phyloP scores from a whole-genome alignment of 2,329 filamentous ascomycete genomes.

The Penicillium expansum region DNA sequence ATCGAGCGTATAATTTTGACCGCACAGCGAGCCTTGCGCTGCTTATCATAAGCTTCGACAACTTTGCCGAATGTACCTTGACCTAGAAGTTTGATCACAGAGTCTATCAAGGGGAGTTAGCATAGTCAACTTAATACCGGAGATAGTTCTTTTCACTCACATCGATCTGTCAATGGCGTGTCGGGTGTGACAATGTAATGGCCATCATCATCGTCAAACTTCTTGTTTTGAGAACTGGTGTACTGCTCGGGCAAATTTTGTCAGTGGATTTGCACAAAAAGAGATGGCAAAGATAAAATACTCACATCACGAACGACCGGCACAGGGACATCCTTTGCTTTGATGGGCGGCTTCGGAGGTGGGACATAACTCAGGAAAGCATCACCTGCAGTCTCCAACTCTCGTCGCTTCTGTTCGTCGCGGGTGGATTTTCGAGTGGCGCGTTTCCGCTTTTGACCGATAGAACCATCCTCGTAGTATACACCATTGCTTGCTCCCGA shows the following conservation, averaged over 20 bases:
- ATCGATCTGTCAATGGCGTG: slow-evolving; percentile 80
- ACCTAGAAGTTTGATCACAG: slow-evolving; percentile 83
- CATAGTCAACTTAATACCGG: background rate
- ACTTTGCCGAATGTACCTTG: slow-evolving; percentile 99
- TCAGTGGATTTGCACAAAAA: slow-evolving; percentile 11
- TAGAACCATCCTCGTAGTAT: slow-evolving; percentile 65
- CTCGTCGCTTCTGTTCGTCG: slow-evolving; percentile 76
- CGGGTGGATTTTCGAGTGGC: slow-evolving; percentile 74
- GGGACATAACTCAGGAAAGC: slow-evolving; percentile 78
- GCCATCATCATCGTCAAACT: slow-evolving; percentile 93
- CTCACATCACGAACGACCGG: slow-evolving; percentile 60
- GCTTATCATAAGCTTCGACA: slow-evolving; percentile 82
- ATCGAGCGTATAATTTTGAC: slow-evolving; percentile 99
- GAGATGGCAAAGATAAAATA: slow-evolving; percentile 6
- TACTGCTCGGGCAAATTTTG: slow-evolving; percentile 36
- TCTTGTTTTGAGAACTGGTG: slow-evolving; percentile 55
- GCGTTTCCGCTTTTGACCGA: slow-evolving; percentile 89
- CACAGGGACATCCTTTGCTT: slow-evolving; percentile 74
- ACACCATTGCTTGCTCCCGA: slow-evolving; percentile 51
- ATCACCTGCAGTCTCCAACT: slow-evolving; percentile 68
- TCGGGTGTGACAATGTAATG: slow-evolving; percentile 94
- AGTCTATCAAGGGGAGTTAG: slow-evolving; percentile 58
- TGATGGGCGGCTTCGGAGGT: slow-evolving; percentile 83
- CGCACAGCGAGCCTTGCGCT: slow-evolving; percentile 75
- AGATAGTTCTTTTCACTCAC: slow-evolving; percentile 55